Conservation (phyloP, 2,329 filamentous ascomycete genomes). For the Alternaria angustiovoidea region DNA sequence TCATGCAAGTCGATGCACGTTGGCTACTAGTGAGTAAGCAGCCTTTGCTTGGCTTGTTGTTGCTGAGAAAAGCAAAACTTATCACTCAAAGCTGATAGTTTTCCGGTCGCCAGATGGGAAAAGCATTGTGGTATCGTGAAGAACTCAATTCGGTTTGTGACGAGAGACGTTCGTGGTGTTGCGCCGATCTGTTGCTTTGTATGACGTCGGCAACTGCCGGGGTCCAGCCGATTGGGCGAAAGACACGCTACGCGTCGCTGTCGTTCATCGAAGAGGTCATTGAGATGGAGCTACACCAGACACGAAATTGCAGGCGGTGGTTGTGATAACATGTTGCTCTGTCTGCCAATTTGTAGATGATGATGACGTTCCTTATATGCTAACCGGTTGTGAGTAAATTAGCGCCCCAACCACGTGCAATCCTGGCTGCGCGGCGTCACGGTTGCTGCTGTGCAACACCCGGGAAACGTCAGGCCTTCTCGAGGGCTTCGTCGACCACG, state of each 20-base stretch:
- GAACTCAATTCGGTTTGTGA: not conserved
- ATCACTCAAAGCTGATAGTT: no score
- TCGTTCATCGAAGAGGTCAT: not conserved
- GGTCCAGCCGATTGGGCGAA: constrained; percentile 9
- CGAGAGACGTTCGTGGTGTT: constrained; percentile 5
- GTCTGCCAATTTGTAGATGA: not conserved
- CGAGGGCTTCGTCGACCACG: constrained; percentile 5
- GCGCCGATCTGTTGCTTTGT: not conserved
- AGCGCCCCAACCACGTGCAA: constrained; percentile 1
- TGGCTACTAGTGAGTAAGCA: not conserved
- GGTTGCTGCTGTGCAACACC: constrained; percentile 10
- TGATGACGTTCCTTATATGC: not conserved
- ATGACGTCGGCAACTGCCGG: constrained; percentile 5
- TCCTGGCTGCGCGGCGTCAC: constrained; percentile 4
- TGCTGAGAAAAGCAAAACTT: not conserved
- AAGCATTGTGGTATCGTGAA: not conserved
- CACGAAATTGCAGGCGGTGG: not conserved
- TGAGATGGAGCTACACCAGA: not conserved
- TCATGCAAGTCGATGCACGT: constrained; percentile 5
- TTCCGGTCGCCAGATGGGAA: not conserved
- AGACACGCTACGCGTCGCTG: not conserved
- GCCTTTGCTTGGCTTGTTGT: not conserved
- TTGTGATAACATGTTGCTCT: not conserved
- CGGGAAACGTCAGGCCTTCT: constrained; percentile 8
- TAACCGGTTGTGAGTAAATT: not conserved